These are phyloP conservation scores for Rhodotorula babjevae DNA, from an alignment of 768 basidiomycete species.

Conservation along the genomic window DNA sequence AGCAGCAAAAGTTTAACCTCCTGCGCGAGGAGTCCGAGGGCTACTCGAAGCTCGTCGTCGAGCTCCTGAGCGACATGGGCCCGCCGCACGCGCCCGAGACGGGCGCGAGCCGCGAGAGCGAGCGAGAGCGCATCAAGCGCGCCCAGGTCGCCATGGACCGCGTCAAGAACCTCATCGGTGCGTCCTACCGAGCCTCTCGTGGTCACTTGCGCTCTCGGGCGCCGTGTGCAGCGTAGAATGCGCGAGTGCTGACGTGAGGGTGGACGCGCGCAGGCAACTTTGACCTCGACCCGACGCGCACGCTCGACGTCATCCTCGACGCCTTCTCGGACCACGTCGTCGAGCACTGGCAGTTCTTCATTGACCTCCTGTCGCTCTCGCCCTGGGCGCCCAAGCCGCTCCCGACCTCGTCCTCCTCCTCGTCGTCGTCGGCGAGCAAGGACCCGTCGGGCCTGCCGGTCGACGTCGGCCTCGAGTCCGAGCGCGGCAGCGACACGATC, in stretches of 20 bases:
- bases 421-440: slow-evolving; percentile 11
- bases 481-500: slow-evolving; percentile 42
- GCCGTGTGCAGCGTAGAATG: no score
- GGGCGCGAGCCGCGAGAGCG: slow-evolving; percentile 23
- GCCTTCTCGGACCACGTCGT: slow-evolving; percentile 75
- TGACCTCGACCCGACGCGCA: slow-evolving; percentile 89
- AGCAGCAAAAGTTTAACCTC: slow-evolving; percentile 97
- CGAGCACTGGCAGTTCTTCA: slow-evolving; percentile 81
- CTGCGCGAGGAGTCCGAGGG: slow-evolving; percentile 96
- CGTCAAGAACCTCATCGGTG: slow-evolving; percentile 72
- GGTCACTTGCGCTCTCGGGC: neutral
- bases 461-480: slow-evolving; percentile 42
- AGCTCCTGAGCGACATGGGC: slow-evolving; percentile 71
- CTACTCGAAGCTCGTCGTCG: slow-evolving; percentile 83
- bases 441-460: slow-evolving; percentile 2
- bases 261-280: slow-evolving; percentile 61
- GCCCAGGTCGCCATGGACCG: slow-evolving; percentile 68
- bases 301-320: slow-evolving; percentile 88
- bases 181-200: neutral
- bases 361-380: slow-evolving; percentile 76
- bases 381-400: slow-evolving; percentile 60
- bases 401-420: slow-evolving; percentile 25
- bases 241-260: slow-evolving; percentile 8
- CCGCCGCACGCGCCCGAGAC: slow-evolving; percentile 66
- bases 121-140: slow-evolving; percentile 61